phyloP scores from a whole-genome alignment of 805 yeast species.

The Spathaspora arborariae region DNA sequence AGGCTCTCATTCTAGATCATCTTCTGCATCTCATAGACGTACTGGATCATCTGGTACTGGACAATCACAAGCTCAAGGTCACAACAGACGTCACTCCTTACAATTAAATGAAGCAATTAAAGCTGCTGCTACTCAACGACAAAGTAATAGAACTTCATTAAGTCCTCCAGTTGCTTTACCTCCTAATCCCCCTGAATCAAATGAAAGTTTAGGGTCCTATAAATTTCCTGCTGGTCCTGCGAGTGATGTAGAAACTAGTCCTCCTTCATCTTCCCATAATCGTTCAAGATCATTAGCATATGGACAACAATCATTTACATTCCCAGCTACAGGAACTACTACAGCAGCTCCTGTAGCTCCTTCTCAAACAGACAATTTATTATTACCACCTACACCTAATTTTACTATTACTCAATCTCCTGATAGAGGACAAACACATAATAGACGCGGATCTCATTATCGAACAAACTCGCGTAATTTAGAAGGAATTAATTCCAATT shows the following conservation, averaged over 20 bases:
- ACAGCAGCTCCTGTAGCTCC: background rate
- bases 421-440: constrained; percentile 30
- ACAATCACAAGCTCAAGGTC: constrained; percentile 50
- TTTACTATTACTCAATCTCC: constrained; percentile 40
- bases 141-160: constrained; percentile 32
- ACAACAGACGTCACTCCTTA: constrained; percentile 84
- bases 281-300: constrained; percentile 40
- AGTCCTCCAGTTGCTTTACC: constrained; percentile 21
- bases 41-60: constrained; percentile 28
- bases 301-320: constrained; percentile 52
- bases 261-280: constrained; percentile 21
- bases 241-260: constrained; percentile 15
- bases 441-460: constrained; percentile 38
- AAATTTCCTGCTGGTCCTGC: constrained; percentile 17
- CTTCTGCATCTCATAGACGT: constrained; percentile 30
- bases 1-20: constrained; percentile 30
- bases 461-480: constrained; percentile 36
- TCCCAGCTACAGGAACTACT: constrained; percentile 47
- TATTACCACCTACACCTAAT: constrained; percentile 54
- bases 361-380: constrained; percentile 6
- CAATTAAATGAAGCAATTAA: constrained; percentile 90
- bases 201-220: constrained; percentile 19
- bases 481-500: constrained; percentile 51
- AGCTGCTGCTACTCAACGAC: constrained; percentile 91
- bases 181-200: constrained; percentile 3